A percentile compares a stretch with the other conserved stretches of the same genome.
Conservation (phyloP, 208 protist species). For the Trypanosomatidae sp. region DNA sequence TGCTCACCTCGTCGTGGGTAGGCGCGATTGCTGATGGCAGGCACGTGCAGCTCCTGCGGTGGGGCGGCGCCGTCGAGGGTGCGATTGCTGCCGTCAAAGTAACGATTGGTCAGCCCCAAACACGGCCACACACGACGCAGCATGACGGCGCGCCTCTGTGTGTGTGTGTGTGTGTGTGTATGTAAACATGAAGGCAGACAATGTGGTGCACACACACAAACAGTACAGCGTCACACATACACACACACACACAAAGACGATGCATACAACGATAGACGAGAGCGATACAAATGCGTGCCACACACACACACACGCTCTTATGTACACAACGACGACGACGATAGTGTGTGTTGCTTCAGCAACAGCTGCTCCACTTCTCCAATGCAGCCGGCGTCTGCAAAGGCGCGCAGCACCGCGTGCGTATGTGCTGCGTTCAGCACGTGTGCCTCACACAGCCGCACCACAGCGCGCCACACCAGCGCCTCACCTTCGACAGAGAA, state of each 20-base stretch:
- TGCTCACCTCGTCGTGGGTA: conserved; percentile 66
- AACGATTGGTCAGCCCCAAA: conserved; percentile 79
- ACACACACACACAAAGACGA: too few species aligned
- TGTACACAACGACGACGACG: too few species aligned
- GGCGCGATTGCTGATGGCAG: conserved; percentile 78
- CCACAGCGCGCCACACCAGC: conserved; percentile 33
- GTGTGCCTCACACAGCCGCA: conserved; percentile 12
- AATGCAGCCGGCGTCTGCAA: conserved; percentile 10
- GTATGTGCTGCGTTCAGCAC: conserved; percentile 15
- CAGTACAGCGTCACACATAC: too few species aligned
- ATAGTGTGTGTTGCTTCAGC: too few species aligned
- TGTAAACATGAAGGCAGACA: too few species aligned
- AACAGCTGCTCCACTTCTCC: conserved; percentile 66
- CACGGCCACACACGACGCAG: too few species aligned
- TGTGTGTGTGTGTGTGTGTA: too few species aligned
- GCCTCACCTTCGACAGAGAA: conserved; percentile 28
- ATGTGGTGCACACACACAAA: too few species aligned
- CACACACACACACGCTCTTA: too few species aligned
- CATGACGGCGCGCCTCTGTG: too few species aligned
- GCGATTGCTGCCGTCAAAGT: conserved; percentile 75
- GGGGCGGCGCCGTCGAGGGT: conserved; percentile 32
- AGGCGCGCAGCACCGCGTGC: conserved; percentile 12
- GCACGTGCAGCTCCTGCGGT: conserved; percentile 54
- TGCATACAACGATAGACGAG: too few species aligned
- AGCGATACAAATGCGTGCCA: too few species aligned